Evolutionary conservation across 225 moss, liverwort and hornwort species (phyloP), one percentile per base, ranked within the genome.

Genomic region (Marchantia polymorpha): DNA sequence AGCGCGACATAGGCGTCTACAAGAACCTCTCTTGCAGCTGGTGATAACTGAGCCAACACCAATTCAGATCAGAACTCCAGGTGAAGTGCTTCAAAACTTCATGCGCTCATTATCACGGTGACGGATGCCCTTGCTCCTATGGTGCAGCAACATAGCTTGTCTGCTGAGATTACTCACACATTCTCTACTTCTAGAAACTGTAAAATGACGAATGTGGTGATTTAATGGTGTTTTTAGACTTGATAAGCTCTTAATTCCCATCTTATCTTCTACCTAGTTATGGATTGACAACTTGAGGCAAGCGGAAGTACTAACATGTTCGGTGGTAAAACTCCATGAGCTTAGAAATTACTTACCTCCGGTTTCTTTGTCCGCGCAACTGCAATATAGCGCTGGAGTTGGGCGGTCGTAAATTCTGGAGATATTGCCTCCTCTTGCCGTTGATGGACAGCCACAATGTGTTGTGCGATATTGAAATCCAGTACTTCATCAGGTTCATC

Each of bases 301-400:
- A 39, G 39, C 39, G 39, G 39, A 39, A 39, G 39, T 39, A 39
- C 39, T 39, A 39, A 39, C 39, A 39, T 39, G 39, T 39, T 39
- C 39, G 39, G 39, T 39, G 39, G 5, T 5, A 2, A 39, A 39
- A 39, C 39, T 39, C 39, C 39, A 39, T 39, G 39, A 46, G n/a
- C 7, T 72, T 23, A 25, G 0, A 58, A 13, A 47, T 47, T 19
- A 8, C 10, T 51, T 59, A 95, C 97, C 93, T 92, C 88, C 47
- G 99, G 99, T 83, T 95, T 93, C 78, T 90, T 84, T 53, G 85
- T 88, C 85, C 99, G 88, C 75, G 93, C 99, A 86, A 92, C 89
- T 26, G 99, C 99, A 82, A 99, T 95, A 79, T 99, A 99, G 81
- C 99, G 93, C 90, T 99, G 99, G 84, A 99, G 85, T 82, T 95